phyloP scores from a whole-genome alignment of 129 eudicot species.

The Cynara cardunculus region DNA sequence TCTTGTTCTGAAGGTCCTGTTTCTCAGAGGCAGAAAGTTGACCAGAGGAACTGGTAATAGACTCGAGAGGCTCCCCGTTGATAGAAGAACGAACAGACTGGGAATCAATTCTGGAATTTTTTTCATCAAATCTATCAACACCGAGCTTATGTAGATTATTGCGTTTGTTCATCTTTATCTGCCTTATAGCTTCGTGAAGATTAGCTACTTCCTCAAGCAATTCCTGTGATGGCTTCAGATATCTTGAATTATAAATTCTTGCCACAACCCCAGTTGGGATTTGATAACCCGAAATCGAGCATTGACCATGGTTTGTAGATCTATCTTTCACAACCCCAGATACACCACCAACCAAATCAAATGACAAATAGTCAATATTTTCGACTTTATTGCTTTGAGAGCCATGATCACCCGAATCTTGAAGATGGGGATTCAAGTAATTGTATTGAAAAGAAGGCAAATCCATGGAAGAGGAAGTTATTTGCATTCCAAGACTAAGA shows the following conservation, averaged over 20 bases:
- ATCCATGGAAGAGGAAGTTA: slow-evolving; percentile 42
- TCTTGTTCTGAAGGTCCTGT: slow-evolving; percentile 69
- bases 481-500: slow-evolving; percentile 72
- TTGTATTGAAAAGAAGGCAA: slow-evolving; percentile 50
- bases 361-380: slow-evolving; percentile 45
- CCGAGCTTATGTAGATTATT: slow-evolving; percentile 30
- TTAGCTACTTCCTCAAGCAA: slow-evolving; percentile 77
- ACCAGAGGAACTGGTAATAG: slow-evolving; percentile 27
- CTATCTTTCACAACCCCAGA: slow-evolving; percentile 22
- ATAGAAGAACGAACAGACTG: not conserved
- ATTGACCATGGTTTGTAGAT: slow-evolving; percentile 31
- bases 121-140: slow-evolving; percentile 32
- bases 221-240: slow-evolving; percentile 68
- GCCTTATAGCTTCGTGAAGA: slow-evolving; percentile 60
- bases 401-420: slow-evolving; percentile 39
- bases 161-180: slow-evolving; percentile 37
- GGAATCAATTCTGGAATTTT: slow-evolving; percentile 20
- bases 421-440: slow-evolving; percentile 42
- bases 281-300: slow-evolving; percentile 38
- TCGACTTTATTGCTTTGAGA: slow-evolving; percentile 37
- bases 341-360: slow-evolving; percentile 34
- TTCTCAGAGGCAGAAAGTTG: slow-evolving; percentile 66
- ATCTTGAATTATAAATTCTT: slow-evolving; percentile 54
- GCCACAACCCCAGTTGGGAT: slow-evolving; percentile 41
- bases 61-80: slow-evolving; percentile 24